These are phyloP conservation scores for Cinnamomum chago DNA, from an alignment of 164 flowering plant genomes.

Conservation along the genomic window DNA sequence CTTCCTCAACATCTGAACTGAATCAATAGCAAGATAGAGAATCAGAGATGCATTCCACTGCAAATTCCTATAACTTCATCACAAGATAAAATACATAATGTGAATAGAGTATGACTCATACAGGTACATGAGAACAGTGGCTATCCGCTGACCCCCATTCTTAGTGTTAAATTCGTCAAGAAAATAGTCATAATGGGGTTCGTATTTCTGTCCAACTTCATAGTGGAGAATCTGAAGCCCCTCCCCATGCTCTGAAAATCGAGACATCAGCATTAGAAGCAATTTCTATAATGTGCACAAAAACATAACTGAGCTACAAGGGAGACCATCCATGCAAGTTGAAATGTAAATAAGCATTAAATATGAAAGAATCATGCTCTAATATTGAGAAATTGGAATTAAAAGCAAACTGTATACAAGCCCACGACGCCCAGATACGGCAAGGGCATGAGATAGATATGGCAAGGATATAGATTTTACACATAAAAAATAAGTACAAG, in stretches of 20 bases:
- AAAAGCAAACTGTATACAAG: background rate
- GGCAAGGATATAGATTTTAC: too few relatives aligned
- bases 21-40: slow-evolving; percentile 14
- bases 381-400: background rate
- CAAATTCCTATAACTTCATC: background rate
- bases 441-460: too few relatives aligned
- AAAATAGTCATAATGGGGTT: slow-evolving; percentile 88
- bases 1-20: slow-evolving; percentile 98
- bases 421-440: too few relatives aligned
- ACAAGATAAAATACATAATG: background rate
- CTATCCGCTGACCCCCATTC: slow-evolving; percentile 89
- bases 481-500: too few relatives aligned
- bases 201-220: slow-evolving; percentile 91
- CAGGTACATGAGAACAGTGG: slow-evolving; percentile 93
- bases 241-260: slow-evolving; percentile 88
- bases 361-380: background rate
- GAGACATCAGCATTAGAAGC: background rate
- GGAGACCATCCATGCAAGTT: background rate
- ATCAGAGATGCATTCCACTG: background rate
- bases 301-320: background rate
- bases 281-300: background rate
- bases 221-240: slow-evolving; percentile 94
- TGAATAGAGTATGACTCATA: slow-evolving; percentile 31
- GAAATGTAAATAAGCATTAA: background rate
- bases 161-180: slow-evolving; percentile 72